These are phyloP conservation scores for Powellomyces hirtus DNA, from an alignment of 192 early-diverging fungal genomes.

Conservation along the genomic window DNA sequence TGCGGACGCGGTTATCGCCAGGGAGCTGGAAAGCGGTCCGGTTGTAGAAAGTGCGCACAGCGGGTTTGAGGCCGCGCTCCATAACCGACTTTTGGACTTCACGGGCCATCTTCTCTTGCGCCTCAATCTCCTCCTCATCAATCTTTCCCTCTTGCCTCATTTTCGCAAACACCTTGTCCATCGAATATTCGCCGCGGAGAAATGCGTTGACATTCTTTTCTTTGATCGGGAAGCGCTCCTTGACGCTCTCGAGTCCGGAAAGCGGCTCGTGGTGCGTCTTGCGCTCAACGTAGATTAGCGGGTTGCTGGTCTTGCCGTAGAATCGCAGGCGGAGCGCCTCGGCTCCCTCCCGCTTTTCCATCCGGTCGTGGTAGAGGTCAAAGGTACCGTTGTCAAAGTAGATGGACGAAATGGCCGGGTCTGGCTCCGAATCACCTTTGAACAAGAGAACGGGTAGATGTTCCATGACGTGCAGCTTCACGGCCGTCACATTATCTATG, in stretches of 20 bases:
- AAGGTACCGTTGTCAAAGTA: slow-evolving; percentile 85
- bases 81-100: slow-evolving; percentile 71
- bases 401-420: slow-evolving; percentile 83
- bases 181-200: slow-evolving; percentile 67
- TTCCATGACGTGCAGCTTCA: slow-evolving; percentile 87
- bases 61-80: slow-evolving; percentile 59
- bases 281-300: slow-evolving; percentile 90
- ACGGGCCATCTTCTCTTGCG: slow-evolving; percentile 67
- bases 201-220: slow-evolving; percentile 85
- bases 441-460: slow-evolving; percentile 88
- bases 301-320: slow-evolving; percentile 77
- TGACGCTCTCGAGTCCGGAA: slow-evolving; percentile 75
- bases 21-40: slow-evolving; percentile 94
- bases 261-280: slow-evolving; percentile 95
- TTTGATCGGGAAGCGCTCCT: slow-evolving; percentile 86
- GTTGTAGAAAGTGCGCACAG: slow-evolving; percentile 84
- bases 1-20: slow-evolving; percentile 80
- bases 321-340: slow-evolving; percentile 86
- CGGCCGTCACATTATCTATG: slow-evolving; percentile 83
- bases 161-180: slow-evolving; percentile 67
- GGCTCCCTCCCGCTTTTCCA: slow-evolving; percentile 80
- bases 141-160: slow-evolving; percentile 59
- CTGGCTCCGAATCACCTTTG: slow-evolving; percentile 67
- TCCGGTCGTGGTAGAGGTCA: slow-evolving; percentile 78
- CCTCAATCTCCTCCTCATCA: slow-evolving; percentile 59